Evolutionary conservation across 768 basidiomycete genomes (phyloP).

Genomic region (Amanita molliuscula): DNA sequence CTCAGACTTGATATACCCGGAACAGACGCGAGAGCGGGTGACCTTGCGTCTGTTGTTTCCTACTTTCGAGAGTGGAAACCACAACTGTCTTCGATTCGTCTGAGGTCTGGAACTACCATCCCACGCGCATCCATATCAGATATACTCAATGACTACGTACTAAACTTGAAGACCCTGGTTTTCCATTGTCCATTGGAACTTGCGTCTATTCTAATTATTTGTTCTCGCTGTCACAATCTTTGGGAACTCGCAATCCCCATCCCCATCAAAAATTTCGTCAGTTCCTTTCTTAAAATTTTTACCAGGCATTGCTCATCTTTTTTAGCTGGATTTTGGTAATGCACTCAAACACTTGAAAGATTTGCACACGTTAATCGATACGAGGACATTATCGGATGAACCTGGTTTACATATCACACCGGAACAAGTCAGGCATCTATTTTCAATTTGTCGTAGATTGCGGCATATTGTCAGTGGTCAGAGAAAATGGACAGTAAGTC

Average conservation of each 20-base stretch:
- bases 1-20: slow-evolving; percentile 43
- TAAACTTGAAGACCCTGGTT: slow-evolving; percentile 31
- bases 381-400: slow-evolving; percentile 3
- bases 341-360: slow-evolving; percentile 25
- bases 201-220: slow-evolving; percentile 30
- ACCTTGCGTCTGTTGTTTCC: slow-evolving; percentile 21
- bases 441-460: slow-evolving; percentile 17
- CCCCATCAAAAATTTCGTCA: slow-evolving; percentile 40
- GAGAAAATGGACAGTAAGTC: slow-evolving; percentile 45
- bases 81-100: slow-evolving; percentile 25
- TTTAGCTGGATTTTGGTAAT: slow-evolving; percentile 21
- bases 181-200: slow-evolving; percentile 34
- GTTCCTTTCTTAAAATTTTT: slow-evolving; percentile 1
- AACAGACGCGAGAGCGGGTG: slow-evolving; percentile 18
- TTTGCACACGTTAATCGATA: slow-evolving; percentile 35
- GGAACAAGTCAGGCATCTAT: slow-evolving; percentile 18
- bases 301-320: not conserved
- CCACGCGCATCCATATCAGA: slow-evolving; percentile 29
- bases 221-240: slow-evolving; percentile 30
- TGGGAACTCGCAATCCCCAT: slow-evolving; percentile 40
- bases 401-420: not conserved
- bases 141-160: slow-evolving; percentile 29
- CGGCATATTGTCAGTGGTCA: slow-evolving; percentile 37
- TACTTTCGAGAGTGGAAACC: slow-evolving; percentile 22
- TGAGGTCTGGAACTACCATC: slow-evolving; percentile 25